A percentile compares a stretch with the other conserved stretches of the same genome.
These are phyloP conservation scores for Tagetes erecta DNA, from an alignment of 129 eudicot species.

Conservation along the genomic window DNA sequence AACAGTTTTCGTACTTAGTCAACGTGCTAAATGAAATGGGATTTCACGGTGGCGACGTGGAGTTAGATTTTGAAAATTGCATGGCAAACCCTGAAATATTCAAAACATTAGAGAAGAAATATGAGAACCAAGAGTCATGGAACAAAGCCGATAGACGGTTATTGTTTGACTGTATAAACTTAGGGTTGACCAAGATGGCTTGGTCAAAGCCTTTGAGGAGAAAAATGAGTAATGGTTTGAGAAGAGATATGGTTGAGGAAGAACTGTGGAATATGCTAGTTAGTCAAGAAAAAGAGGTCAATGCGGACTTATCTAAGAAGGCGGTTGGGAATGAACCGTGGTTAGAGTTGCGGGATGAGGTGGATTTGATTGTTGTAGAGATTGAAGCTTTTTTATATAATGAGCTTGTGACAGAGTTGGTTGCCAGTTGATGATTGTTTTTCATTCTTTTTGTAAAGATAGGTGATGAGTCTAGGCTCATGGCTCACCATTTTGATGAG, in stretches of 20 bases:
- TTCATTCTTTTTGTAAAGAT: conserved; percentile 19
- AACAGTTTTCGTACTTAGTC: conserved; percentile 60
- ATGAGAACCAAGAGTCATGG: conserved; percentile 57
- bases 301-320: conserved; percentile 45
- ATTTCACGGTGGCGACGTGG: conserved; percentile 30
- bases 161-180: conserved; percentile 75
- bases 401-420: conserved; percentile 58
- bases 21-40: conserved; percentile 59
- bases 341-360: conserved; percentile 56
- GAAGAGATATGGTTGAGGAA: conserved; percentile 56
- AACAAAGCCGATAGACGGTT: conserved; percentile 61
- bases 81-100: conserved; percentile 48
- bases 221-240: conserved; percentile 25
- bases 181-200: conserved; percentile 44
- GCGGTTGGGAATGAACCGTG: conserved; percentile 53
- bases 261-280: conserved; percentile 62
- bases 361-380: conserved; percentile 48
- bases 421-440: conserved; percentile 27
- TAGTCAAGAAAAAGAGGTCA: conserved; percentile 46
- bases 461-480: neutral
- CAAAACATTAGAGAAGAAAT: conserved; percentile 68
- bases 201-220: conserved; percentile 40
- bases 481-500: conserved; percentile 12
- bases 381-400: conserved; percentile 55
- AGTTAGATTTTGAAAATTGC: conserved; percentile 26